Evolutionary conservation across 2,329 filamentous ascomycete genomes (phyloP), one percentile per base, ranked within the genome.

Genomic region (Leptographium lundbergii): DNA sequence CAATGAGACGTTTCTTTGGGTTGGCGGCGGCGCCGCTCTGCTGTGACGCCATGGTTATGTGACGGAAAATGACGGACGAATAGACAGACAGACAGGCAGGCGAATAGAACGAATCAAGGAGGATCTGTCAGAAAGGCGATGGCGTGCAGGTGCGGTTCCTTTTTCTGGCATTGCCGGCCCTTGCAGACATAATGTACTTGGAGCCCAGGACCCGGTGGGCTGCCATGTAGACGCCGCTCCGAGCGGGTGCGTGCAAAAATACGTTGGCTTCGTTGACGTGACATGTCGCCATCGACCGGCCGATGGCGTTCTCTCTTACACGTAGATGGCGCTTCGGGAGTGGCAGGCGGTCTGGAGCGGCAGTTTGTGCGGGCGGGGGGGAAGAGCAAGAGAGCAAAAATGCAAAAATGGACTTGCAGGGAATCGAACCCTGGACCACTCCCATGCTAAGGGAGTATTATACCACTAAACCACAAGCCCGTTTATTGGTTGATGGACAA

Each of bases 1-100:
- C 45, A 25, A 64, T 54, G 39, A 64, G 61, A n/a, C 53, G 56
- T 52, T 63, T 65, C 57, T 59, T 61, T 3, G 42, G 24, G 14
- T 4, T 29, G 7, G 9, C 54, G 52, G n/a, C n/a, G 6, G 48
- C 39, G 39, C 39, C 39, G 39, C 39, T 9, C 1, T 50, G 47
- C 25, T 27, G 24, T 27, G 50, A 52, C n/a, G 52, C 52, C 52
- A 39, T 36, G 27, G 17, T 17, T 53, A 24, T 25, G 11, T 11
- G 24, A 6, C 3, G 29, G 17, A 19, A 34, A 2, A 10, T 54
- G 19, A n/a, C 9, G 27, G 50, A 24, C 19, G 19, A 25, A n/a
- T 24, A 29, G 29, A 32, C n/a, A 48, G 36, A 39, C 36, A 39
- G 11, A 39, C 36, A 39, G 36, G 14, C 36, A 39, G 36, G 14